Evolutionary conservation across 192 early-diverging fungal genomes (phyloP).

Genomic region (Umbelopsis vinacea): DNA sequence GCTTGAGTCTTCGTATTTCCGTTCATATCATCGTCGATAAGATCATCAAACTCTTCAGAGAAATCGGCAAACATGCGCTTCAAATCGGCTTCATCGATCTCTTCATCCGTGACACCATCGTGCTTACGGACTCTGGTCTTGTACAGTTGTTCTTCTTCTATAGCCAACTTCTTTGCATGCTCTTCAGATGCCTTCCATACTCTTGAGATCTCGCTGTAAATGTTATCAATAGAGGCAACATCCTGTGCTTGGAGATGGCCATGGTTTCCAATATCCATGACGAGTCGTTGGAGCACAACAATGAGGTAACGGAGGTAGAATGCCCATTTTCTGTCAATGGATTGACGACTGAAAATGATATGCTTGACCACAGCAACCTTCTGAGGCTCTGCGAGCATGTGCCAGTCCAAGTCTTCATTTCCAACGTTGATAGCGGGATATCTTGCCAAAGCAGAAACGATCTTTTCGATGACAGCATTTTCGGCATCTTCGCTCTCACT

Average conservation of each 20-base stretch:
- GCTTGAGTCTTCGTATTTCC: slow-evolving; percentile 27
- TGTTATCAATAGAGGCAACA: slow-evolving; percentile 48
- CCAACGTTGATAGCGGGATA: slow-evolving; percentile 42
- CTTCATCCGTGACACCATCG: slow-evolving; percentile 58
- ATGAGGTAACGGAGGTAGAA: slow-evolving; percentile 58
- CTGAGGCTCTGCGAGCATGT: slow-evolving; percentile 46
- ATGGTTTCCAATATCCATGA: slow-evolving; percentile 39
- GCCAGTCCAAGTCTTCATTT: slow-evolving; percentile 43
- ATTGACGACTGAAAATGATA: slow-evolving; percentile 49
- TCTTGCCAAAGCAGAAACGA: slow-evolving; percentile 32
- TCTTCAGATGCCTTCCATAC: slow-evolving; percentile 69
- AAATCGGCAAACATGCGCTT: slow-evolving; percentile 85
- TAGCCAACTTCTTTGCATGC: slow-evolving; percentile 49
- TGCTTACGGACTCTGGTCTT: slow-evolving; percentile 58
- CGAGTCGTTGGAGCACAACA: slow-evolving; percentile 49
- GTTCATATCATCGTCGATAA: slow-evolving; percentile 56
- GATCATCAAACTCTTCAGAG: slow-evolving; percentile 77
- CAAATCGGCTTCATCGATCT: slow-evolving; percentile 73
- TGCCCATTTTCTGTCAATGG: slow-evolving; percentile 46
- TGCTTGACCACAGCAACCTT: slow-evolving; percentile 44
- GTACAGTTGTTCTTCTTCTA: slow-evolving; percentile 60
- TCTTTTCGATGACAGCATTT: slow-evolving; percentile 36
- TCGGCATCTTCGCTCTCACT: slow-evolving; percentile 28
- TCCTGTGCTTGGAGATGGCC: slow-evolving; percentile 47
- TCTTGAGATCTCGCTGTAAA: slow-evolving; percentile 62